phyloP scores from a whole-genome alignment of 257 asterid species.

The Cinchona pubescens region DNA sequence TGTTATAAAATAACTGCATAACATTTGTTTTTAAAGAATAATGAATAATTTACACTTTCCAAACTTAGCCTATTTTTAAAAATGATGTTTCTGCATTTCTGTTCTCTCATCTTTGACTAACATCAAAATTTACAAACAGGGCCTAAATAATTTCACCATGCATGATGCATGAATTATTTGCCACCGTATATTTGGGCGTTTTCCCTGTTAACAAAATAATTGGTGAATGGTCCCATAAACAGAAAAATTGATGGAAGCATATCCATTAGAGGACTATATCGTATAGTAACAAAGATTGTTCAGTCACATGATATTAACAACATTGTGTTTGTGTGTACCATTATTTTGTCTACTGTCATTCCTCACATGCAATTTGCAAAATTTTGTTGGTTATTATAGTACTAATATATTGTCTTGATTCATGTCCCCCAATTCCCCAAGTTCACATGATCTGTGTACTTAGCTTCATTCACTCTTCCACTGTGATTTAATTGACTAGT shows the following conservation, averaged over 20 bases:
- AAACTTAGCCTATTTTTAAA: too few species aligned
- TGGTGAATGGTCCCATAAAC: conserved; percentile 20
- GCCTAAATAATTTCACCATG: background rate
- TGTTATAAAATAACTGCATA: too few species aligned
- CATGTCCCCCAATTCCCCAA: conserved; percentile 1
- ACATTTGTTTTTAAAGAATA: too few species aligned
- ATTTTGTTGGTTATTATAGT: conserved; percentile 6
- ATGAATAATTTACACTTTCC: too few species aligned
- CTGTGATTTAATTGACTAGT: background rate
- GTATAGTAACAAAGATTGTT: conserved; percentile 28
- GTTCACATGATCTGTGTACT: conserved; percentile 15
- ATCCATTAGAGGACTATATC: background rate
- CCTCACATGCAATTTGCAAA: conserved; percentile 18
- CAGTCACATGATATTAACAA: conserved; percentile 36
- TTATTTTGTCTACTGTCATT: conserved; percentile 21
- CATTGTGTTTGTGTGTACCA: conserved; percentile 17
- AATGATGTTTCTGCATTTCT: background rate
- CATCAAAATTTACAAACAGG: background rate
- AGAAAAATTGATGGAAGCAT: conserved; percentile 8
- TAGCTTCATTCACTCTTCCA: background rate
- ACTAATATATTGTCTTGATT: conserved; percentile 4
- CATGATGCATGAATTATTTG: background rate
- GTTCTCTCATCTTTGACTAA: background rate
- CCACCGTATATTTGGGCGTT: background rate
- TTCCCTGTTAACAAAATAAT: background rate